These are phyloP conservation scores for Gilbertella persicaria DNA, from an alignment of 371 early-diverging fungal species.

Conservation along the genomic window DNA sequence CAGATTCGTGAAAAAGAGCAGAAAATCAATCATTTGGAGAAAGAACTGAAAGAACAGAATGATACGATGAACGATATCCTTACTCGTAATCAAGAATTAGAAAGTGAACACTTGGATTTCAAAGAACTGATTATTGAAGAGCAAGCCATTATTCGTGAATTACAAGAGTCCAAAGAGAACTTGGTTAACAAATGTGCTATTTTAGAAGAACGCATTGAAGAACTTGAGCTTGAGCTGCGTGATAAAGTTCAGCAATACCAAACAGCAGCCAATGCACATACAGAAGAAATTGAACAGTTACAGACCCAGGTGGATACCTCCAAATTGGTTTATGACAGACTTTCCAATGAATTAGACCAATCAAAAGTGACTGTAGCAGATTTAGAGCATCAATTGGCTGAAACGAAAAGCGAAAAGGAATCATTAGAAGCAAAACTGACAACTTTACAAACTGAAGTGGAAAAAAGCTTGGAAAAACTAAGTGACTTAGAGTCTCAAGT, in stretches of 20 bases:
- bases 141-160: slow-evolving; percentile 43
- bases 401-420: slow-evolving; percentile 4
- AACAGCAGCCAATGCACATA: slow-evolving; percentile 35
- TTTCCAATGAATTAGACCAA: slow-evolving; percentile 1
- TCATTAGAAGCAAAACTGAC: not conserved
- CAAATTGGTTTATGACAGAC: slow-evolving; percentile 6
- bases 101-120: slow-evolving; percentile 46
- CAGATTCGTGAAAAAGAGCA: slow-evolving; percentile 63
- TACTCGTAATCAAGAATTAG: slow-evolving; percentile 53
- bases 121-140: slow-evolving; percentile 53
- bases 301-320: slow-evolving; percentile 8
- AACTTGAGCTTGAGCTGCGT: slow-evolving; percentile 14
- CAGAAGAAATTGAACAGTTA: slow-evolving; percentile 42
- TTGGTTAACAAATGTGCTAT: slow-evolving; percentile 61
- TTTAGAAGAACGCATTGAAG: slow-evolving; percentile 45
- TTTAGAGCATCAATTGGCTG: not conserved
- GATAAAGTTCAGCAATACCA: slow-evolving; percentile 5
- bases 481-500: not conserved
- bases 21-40: slow-evolving; percentile 52
- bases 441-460: not conserved
- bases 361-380: not conserved
- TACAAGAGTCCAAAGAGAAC: slow-evolving; percentile 64
- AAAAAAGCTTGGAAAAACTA: not conserved
- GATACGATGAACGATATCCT: slow-evolving; percentile 52
- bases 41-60: slow-evolving; percentile 46